Base-by-base conservation (phyloP, 2,329 filamentous ascomycete species). In the Sporothrix variecibatus region DNA sequence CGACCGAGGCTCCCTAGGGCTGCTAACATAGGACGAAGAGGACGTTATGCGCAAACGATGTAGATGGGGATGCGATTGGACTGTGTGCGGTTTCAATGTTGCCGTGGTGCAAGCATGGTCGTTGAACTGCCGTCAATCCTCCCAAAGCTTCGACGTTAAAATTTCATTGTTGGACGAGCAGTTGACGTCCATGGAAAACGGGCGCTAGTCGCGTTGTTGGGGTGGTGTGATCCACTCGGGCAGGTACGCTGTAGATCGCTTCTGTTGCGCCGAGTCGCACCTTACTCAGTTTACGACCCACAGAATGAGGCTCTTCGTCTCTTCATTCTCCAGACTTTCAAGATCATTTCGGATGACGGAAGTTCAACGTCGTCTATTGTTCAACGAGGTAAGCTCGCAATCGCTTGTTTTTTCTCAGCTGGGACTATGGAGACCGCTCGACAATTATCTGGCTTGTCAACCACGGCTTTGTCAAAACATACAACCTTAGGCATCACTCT, bases 161-260 rank as follows among this genome's bases (percentile, higher is more conserved):
- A 26, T 67, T 65, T 67, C 23, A 26, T 23, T 2, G 62, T 26
- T 65, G 60, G 12, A 28, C 62, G 23, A 34, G 17, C 62, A 46
- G 5, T 67, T 28, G 62, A 40, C n/a, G 38, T 65, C 62, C 38
- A 43, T 46, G 28, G n/a, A 65, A 15, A 17, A 46, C 62, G 38
- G 62, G 38, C 60, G 34, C 60, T 65, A 65, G 34, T 65, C 20
- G 34, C 3, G 60, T 34, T 65, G 62, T 26, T 67, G 38, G 62
- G 62, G 38, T 23, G 34, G 62, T 67, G 38, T 67, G 38, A 7
- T 46, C 62, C 62, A 67, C 62, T 23, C 9, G 38, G 62, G 62
- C 62, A 67, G 38, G 62, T 20, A 46, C 34, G 20, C 34, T 64
- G 58, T 5, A 40, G 58, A 40, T 64, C 31, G 20, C 28, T 4